Base-by-base conservation (phyloP, 2,329 filamentous ascomycete species). In the Aspergillus aculeatus region DNA sequence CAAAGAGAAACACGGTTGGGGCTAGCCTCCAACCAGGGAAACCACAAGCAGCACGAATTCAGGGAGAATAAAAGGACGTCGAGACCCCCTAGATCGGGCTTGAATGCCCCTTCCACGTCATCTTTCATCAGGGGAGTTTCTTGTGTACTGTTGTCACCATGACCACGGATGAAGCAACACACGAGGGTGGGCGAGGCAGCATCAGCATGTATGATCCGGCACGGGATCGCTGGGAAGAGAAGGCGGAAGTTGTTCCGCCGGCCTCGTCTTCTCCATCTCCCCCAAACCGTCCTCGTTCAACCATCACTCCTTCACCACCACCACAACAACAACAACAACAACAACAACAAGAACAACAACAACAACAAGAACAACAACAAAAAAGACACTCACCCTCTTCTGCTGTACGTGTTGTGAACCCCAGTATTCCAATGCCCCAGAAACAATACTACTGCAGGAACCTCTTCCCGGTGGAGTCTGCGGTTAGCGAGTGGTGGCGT, bases 201-300 rank as follows among this genome's bases (percentile, higher is more conserved):
- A 55, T 55, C 53, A 61, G 53, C 26, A 69, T 66, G 66, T 69
- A 68, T 48, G 66, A 68, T 65, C 63, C 64, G 48, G 67, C 67
- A 56, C 67, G 67, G 61, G 67, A 69, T 61, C 58, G 49, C 44
- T 68, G 67, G 67, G 67, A 64, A 50, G 62, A 57, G 41, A 53
- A 54, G 49, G 44, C 56, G 21, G 49, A 57, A 12, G 58, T 31
- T 21, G 52, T 32, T 23, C 58, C 26, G 41, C 57, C 47, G 26
- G 12, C 9, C 24, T 54, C 31, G 21, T 26, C 49, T 58, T 29
- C 47, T 47, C 32, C 31, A 24, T 32, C 54, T 31, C 47, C 51
- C 29, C 31, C 56, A 21, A 38, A 51, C 35, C 50, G 50, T 26
- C 54, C 26, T 41, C 47, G 11, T 38, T 16, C 38, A 44, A 19